Conservation (phyloP, 1,284 basidiomycete genomes). For the Fomitiporia mediterranea region DNA sequence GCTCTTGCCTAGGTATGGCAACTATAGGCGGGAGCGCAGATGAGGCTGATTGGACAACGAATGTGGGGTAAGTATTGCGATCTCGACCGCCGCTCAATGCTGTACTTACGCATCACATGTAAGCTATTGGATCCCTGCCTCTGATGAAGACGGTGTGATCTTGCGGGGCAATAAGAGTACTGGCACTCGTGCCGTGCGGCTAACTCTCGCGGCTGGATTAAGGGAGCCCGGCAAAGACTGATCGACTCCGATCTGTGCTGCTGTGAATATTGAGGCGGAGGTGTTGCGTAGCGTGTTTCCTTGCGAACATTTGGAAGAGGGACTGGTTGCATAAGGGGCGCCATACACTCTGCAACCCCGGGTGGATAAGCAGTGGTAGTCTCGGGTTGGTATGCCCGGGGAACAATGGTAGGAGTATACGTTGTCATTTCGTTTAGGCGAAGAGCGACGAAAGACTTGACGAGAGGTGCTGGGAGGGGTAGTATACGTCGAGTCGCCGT, state of each 20-base stretch:
- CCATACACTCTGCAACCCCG: slow-evolving; percentile 10
- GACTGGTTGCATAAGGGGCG: slow-evolving; percentile 3
- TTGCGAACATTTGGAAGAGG: slow-evolving; percentile 7
- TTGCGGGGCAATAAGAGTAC: neutral
- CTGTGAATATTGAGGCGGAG: neutral
- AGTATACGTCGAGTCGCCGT: neutral
- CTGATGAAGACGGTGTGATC: neutral
- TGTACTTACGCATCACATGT: neutral
- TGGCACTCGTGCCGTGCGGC: neutral
- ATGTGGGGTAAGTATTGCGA: no score
- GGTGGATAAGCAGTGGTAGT: neutral
- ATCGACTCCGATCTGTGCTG: neutral
- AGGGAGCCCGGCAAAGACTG: slow-evolving; percentile 1
- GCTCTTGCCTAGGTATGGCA: no score
- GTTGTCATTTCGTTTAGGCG: neutral
- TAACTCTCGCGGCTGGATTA: neutral
- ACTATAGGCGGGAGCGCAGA: no score
- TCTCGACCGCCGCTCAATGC: no score
- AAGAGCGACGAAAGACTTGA: neutral
- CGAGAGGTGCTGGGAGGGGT: neutral
- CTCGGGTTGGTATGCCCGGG: neutral
- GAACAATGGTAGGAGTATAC: slow-evolving; percentile 2
- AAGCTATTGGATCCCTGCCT: neutral
- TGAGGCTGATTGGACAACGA: neutral
- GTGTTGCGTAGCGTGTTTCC: neutral